phyloP scores from a whole-genome alignment of 2,329 filamentous ascomycete species.

The Aspergillus nomiae region DNA sequence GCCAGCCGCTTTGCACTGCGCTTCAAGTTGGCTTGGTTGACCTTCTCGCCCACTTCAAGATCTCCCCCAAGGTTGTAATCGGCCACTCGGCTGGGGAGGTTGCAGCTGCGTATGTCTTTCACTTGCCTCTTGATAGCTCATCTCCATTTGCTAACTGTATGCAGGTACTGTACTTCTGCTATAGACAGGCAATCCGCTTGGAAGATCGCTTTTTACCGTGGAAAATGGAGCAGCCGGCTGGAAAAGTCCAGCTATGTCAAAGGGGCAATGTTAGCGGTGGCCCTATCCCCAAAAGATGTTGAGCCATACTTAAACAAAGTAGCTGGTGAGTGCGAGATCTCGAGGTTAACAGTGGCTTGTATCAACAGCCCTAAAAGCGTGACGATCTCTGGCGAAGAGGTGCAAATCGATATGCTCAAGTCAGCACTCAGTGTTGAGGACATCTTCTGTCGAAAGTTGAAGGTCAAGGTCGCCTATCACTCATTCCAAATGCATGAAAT shows the following conservation, averaged over 20 bases:
- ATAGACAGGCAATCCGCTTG: not conserved
- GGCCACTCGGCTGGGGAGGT: not conserved
- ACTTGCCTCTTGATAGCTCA: not conserved
- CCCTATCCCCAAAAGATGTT: constrained; percentile 11
- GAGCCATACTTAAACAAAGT: not conserved
- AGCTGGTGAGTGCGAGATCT: not conserved
- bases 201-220: not conserved
- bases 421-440: not conserved
- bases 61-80: not conserved
- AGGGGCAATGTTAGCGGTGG: constrained; percentile 25
- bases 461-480: constrained; percentile 23
- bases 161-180: not conserved
- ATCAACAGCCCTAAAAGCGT: constrained; percentile 21
- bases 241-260: not conserved
- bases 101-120: not conserved
- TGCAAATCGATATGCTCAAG: constrained; percentile 14
- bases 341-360: constrained; percentile 22
- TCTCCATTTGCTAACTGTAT: not conserved
- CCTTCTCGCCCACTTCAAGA: not conserved
- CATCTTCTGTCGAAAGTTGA: constrained; percentile 16
- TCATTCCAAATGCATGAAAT: constrained; percentile 22
- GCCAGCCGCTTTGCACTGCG: not conserved
- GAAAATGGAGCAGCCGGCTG: not conserved
- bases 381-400: constrained; percentile 21
- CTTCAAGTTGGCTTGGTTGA: not conserved